A percentile compares a stretch with the other conserved stretches of the same genome.
Evolutionary conservation across 2,329 filamentous ascomycete genomes (phyloP).

Genomic region (Colletotrichum noveboracense): DNA sequence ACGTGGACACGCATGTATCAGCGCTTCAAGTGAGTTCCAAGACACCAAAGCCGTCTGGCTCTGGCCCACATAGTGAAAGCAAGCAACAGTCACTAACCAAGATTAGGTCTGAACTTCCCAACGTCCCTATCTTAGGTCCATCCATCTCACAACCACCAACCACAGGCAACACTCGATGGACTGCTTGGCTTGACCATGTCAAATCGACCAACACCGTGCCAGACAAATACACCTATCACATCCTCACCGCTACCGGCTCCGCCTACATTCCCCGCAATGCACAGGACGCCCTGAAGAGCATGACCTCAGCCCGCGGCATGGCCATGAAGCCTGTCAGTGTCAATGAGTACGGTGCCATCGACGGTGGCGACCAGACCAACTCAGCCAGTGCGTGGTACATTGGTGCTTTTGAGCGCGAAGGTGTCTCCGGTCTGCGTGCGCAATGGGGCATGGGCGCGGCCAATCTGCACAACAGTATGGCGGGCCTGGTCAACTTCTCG

Average conservation of each 20-base stretch:
- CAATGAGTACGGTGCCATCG: neutral
- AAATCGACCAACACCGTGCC: neutral
- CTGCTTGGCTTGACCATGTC: neutral
- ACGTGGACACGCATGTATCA: conserved; percentile 9
- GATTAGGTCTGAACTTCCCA: neutral
- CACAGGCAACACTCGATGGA: neutral
- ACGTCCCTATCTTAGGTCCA: neutral
- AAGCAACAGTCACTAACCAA: neutral
- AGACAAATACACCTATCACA: neutral
- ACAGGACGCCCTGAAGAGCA: neutral
- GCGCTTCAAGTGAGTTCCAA: neutral
- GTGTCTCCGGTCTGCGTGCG: neutral
- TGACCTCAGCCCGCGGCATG: neutral
- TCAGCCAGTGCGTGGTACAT: neutral
- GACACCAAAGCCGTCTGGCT: neutral
- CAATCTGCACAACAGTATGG: neutral
- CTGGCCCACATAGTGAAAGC: too few species aligned
- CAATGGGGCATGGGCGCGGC: neutral
- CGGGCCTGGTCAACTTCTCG: neutral
- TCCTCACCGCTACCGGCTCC: neutral
- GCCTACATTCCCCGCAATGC: neutral
- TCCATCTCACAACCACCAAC: neutral
- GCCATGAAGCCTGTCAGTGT: neutral
- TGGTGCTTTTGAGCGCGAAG: neutral
- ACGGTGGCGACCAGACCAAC: neutral